Evolutionary conservation across 306 rosid species (phyloP).

Genomic region (Lagenaria siceraria): DNA sequence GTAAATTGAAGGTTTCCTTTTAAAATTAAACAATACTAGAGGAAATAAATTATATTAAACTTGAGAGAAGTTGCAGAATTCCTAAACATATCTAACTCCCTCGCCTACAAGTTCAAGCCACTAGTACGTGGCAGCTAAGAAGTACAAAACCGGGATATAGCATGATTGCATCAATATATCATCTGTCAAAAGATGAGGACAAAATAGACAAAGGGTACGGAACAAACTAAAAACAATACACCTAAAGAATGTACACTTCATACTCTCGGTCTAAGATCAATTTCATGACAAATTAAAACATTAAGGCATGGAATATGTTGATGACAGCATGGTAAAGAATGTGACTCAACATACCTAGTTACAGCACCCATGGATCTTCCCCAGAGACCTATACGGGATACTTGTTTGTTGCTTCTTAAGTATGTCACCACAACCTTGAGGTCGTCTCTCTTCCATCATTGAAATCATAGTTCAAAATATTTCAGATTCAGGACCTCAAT

Average conservation of each 20-base stretch:
- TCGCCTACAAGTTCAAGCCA: not conserved
- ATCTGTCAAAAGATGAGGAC: not conserved
- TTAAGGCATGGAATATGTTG: not conserved
- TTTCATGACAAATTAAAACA: not conserved
- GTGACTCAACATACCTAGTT: constrained; percentile 43
- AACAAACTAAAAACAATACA: not conserved
- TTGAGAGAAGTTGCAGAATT: not conserved
- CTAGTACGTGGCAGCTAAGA: not conserved
- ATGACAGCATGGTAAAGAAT: not conserved
- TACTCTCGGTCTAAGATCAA: not conserved
- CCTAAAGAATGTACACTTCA: not conserved
- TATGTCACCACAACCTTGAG: constrained; percentile 74
- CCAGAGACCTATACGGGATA: constrained; percentile 85
- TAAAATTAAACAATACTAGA: not conserved
- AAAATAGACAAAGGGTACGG: not conserved
- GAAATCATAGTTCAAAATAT: constrained; percentile 16
- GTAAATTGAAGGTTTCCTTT: not conserved
- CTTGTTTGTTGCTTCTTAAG: constrained; percentile 69
- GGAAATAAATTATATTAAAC: not conserved
- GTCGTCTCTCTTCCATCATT: constrained; percentile 63
- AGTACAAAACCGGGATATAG: not conserved
- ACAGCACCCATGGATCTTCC: constrained; percentile 99
- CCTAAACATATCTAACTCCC: not conserved
- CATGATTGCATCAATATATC: not conserved
- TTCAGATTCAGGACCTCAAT: constrained; percentile 11